phyloP scores from a whole-genome alignment of 768 basidiomycete species.

The Pulveroboletus sp. region DNA sequence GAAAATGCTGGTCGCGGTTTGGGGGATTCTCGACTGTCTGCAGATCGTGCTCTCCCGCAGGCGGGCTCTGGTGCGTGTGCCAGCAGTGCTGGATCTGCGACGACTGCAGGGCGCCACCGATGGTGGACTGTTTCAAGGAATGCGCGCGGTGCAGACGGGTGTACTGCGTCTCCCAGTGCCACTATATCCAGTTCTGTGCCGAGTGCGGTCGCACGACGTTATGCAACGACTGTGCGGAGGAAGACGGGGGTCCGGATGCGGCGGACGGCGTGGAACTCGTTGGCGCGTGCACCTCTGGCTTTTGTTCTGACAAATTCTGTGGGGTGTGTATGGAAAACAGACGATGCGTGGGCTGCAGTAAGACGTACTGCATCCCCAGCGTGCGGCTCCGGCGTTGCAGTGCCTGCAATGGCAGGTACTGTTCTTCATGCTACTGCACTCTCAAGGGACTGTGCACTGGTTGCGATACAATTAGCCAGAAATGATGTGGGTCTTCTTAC shows the following conservation, averaged over 20 bases:
- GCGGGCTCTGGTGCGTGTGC: slow-evolving; percentile 22
- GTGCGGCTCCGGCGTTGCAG: slow-evolving; percentile 2
- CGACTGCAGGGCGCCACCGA: slow-evolving; percentile 14
- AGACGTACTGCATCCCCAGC: slow-evolving; percentile 14
- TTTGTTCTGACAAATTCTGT: slow-evolving; percentile 13
- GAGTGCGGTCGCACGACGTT: slow-evolving; percentile 18
- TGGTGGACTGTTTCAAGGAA: slow-evolving; percentile 4
- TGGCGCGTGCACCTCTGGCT: background rate
- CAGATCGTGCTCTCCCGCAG: slow-evolving; percentile 14
- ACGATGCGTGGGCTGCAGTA: slow-evolving; percentile 13
- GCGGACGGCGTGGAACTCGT: slow-evolving; percentile 11
- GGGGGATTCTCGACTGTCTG: slow-evolving; percentile 13
- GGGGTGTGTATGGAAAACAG: slow-evolving; percentile 5
- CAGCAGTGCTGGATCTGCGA: slow-evolving; percentile 22
- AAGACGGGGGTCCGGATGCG: slow-evolving; percentile 13
- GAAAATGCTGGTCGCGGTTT: slow-evolving; percentile 18
- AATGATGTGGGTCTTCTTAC: no score
- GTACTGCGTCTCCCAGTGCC: slow-evolving; percentile 20
- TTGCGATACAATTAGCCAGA: background rate
- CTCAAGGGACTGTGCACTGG: background rate
- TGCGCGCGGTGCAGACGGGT: slow-evolving; percentile 18
- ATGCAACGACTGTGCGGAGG: slow-evolving; percentile 27
- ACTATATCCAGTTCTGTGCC: slow-evolving; percentile 21
- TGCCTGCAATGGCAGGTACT: slow-evolving; percentile 6
- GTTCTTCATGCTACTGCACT: slow-evolving; percentile 3